These are phyloP conservation scores for Globisporangium mamillatum DNA, from an alignment of 352 stramenopile genomes.

Conservation along the genomic window DNA sequence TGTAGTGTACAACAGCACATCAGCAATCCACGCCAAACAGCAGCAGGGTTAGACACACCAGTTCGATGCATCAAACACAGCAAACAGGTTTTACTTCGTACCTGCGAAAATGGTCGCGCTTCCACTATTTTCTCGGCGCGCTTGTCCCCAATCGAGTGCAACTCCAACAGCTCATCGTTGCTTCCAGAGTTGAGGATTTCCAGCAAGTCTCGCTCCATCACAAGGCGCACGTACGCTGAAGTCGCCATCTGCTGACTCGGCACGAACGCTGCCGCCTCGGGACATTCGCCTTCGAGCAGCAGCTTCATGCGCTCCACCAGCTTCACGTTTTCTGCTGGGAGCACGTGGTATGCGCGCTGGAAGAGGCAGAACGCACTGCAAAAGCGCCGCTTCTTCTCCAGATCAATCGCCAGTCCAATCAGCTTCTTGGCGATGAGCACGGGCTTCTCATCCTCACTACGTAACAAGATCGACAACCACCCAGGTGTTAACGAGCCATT, in stretches of 20 bases:
- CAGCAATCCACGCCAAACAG: neutral
- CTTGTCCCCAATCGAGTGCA: conserved; percentile 55
- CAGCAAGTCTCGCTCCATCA: conserved; percentile 54
- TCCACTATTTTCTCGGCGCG: conserved; percentile 42
- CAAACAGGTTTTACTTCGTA: conserved; percentile 7
- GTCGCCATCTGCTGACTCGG: conserved; percentile 44
- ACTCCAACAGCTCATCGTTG: conserved; percentile 33
- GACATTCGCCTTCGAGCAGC: conserved; percentile 32
- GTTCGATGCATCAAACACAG: neutral
- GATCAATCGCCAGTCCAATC: conserved; percentile 45
- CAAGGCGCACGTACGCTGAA: conserved; percentile 29
- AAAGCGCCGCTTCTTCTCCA: conserved; percentile 43
- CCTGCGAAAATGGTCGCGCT: conserved; percentile 40
- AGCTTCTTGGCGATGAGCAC: conserved; percentile 57
- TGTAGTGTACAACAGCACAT: neutral
- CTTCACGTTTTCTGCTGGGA: conserved; percentile 47
- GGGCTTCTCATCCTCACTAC: conserved; percentile 25
- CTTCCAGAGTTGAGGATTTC: conserved; percentile 44
- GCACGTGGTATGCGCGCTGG: conserved; percentile 44
- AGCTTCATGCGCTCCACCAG: conserved; percentile 38
- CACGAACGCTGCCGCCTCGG: conserved; percentile 16
- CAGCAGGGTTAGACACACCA: neutral
- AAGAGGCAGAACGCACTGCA: conserved; percentile 46
- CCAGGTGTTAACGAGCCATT: neutral
- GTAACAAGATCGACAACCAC: neutral